Conservation (phyloP, 2,329 filamentous ascomycete species). For the Venturia effusa region DNA sequence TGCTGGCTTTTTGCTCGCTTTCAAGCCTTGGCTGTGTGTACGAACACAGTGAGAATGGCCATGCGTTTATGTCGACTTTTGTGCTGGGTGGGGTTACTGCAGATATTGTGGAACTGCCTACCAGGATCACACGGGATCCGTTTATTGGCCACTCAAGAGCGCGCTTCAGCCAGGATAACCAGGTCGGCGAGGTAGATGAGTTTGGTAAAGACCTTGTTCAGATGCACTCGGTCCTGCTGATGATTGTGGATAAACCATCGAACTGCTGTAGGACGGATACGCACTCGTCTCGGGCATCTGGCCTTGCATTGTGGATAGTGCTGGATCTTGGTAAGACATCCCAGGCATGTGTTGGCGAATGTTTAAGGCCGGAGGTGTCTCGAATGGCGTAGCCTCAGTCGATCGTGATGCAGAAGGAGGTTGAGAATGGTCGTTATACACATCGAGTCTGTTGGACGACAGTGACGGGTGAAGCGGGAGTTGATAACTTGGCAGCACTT, state of each 20-base stretch:
- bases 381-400: conserved; percentile 2
- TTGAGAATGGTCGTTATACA: conserved; percentile 3
- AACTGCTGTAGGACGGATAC: conserved; percentile 7
- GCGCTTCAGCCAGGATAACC: conserved; percentile 8
- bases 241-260: not conserved
- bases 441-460: conserved; percentile 6
- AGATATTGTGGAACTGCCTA: not conserved
- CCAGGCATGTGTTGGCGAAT: conserved; percentile 3
- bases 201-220: conserved; percentile 5
- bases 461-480: conserved; percentile 6
- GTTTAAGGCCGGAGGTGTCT: not conserved
- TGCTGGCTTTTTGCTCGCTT: not conserved
- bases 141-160: not conserved
- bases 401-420: not conserved
- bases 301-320: not conserved
- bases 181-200: conserved; percentile 5
- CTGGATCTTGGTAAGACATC: conserved; percentile 6
- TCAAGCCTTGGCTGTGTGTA: not conserved
- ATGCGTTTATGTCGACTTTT: not conserved
- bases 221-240: not conserved
- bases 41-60: not conserved
- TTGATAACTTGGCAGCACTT: conserved; percentile 10
- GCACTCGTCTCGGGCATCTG: not conserved
- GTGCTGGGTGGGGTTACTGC: not conserved
- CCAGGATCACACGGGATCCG: not conserved